Percentiles rank a stretch among this genome's conserved stretches.
Conservation (phyloP, 805 yeast genomes). For the Zygosaccharomyces gambellarensis region DNA sequence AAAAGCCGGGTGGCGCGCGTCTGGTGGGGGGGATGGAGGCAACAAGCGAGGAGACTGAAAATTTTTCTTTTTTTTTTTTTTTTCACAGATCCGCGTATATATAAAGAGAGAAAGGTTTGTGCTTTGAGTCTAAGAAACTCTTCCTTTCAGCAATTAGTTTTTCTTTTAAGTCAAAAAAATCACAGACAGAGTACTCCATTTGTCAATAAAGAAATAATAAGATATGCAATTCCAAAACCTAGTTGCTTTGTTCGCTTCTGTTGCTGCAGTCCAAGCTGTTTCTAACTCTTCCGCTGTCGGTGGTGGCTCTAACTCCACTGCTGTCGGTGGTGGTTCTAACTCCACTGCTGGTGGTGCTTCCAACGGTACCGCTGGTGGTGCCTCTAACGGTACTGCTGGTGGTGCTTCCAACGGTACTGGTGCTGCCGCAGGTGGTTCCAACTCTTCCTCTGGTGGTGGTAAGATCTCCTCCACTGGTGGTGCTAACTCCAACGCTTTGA, state of each 20-base stretch:
- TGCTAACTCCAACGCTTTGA: conserved; percentile 51
- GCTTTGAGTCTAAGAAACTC: too few relatives aligned
- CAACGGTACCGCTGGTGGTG: conserved; percentile 38
- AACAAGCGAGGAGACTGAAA: neutral
- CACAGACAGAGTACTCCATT: neutral
- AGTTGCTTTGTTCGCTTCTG: conserved; percentile 65
- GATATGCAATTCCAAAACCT: conserved; percentile 71
- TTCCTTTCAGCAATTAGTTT: neutral
- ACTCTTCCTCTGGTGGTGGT: conserved; percentile 36
- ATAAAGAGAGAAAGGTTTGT: neutral
- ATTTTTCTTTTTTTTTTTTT: neutral
- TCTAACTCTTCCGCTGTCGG: conserved; percentile 47
- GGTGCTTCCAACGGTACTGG: conserved; percentile 35
- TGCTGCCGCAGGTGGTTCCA: conserved; percentile 41
- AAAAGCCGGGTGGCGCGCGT: neutral
- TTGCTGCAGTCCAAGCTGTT: conserved; percentile 64
- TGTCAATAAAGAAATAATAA: neutral
- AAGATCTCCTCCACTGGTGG: conserved; percentile 43
- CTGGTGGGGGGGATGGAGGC: neutral
- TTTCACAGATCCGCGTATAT: conserved; percentile 5
- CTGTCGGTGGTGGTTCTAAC: conserved; percentile 53
- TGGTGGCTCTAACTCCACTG: conserved; percentile 38
- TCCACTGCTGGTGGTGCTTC: conserved; percentile 54
- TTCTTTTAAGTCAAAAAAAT: neutral
- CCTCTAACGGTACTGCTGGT: conserved; percentile 42